Evolutionary conservation across 2,329 filamentous ascomycete genomes (phyloP), one percentile per base, ranked within the genome.

Genomic region (Aspergillus brunneoviolaceus): DNA sequence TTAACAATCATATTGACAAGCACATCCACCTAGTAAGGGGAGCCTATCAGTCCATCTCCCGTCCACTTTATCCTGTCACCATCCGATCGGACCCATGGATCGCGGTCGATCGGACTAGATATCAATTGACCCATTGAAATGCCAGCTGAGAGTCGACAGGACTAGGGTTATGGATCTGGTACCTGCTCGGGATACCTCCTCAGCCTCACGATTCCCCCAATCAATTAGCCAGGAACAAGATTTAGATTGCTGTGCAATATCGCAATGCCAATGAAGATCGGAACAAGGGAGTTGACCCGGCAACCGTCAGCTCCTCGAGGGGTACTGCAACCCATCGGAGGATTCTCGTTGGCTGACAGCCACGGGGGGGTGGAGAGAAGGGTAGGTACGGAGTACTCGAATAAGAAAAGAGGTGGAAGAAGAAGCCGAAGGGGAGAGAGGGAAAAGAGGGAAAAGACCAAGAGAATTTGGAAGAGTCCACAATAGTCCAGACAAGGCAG

Each of bases 211-310:
- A 60, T 31, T 35, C 47, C 14, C 33, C 60, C 60, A 62, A 62
- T 62, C 58, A 62, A 12, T 39, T 51, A 33, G 35, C 42, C 57
- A 48, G 60, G 27, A 49, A 51, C 25, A 45, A 49, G 60, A 63
- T 64, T 33, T 57, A 29, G 50, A 52, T 39, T 42, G 51, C 47
- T 35, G 52, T 25, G 39, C 47, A 33, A 29, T 51, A 33, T 27
- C 14, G 27, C 42, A 42, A 45, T 25, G 55, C 12, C 48, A 58
- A 59, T 57, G 27, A 19, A 51, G 60, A 61, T 59, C 58, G 51
- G 54, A 58, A 50, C 27, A 63, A 65, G 66, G 66, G 62, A 68
- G 66, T 68, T 68, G 60, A 62, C 58, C 47, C 60, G 64, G 65
- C 57, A 68, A 68, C 65, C 50, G 35, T 11, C 45, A 57, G 25